Evolutionary conservation across 2,329 filamentous ascomycete genomes (phyloP).

Genomic region (Arthrocladium fulminans): DNA sequence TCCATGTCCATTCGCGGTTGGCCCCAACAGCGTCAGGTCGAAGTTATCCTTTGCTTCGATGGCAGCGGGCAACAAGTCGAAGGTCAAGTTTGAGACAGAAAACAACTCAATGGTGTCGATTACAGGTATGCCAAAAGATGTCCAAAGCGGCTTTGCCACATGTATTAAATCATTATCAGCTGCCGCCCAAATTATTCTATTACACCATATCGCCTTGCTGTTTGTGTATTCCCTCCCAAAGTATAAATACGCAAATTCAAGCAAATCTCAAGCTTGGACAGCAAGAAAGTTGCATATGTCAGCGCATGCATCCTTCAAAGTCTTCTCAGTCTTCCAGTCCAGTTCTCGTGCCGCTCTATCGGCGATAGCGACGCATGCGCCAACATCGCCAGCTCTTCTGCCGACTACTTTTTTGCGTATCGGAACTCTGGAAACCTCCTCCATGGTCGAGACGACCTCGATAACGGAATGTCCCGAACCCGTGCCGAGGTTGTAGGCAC

Average conservation of each 20-base stretch:
- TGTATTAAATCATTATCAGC: too few species aligned
- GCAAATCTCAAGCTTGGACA: not conserved
- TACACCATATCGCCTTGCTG: too few species aligned
- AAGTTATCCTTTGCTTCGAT: too few species aligned
- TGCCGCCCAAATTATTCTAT: too few species aligned
- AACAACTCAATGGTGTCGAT: too few species aligned
- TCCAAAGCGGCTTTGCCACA: too few species aligned
- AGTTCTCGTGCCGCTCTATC: conserved; percentile 46
- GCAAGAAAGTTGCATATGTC: conserved; percentile 23
- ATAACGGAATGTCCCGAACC: conserved; percentile 32
- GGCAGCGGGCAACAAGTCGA: too few species aligned
- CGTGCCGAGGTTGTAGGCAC: conserved; percentile 34
- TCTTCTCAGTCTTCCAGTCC: conserved; percentile 33
- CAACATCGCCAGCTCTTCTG: conserved; percentile 32
- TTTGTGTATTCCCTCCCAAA: too few species aligned
- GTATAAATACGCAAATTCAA: not conserved
- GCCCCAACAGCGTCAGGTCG: too few species aligned
- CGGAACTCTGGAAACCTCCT: conserved; percentile 28
- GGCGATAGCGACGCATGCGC: conserved; percentile 32
- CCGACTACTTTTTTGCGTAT: conserved; percentile 28
- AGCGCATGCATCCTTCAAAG: conserved; percentile 30
- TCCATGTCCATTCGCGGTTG: too few species aligned
- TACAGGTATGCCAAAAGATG: too few species aligned
- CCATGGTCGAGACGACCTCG: conserved; percentile 33
- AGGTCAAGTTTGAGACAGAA: too few species aligned